These are phyloP conservation scores for Pugionium cornutum DNA, from an alignment of 345 rosid genomes.

Conservation along the genomic window DNA sequence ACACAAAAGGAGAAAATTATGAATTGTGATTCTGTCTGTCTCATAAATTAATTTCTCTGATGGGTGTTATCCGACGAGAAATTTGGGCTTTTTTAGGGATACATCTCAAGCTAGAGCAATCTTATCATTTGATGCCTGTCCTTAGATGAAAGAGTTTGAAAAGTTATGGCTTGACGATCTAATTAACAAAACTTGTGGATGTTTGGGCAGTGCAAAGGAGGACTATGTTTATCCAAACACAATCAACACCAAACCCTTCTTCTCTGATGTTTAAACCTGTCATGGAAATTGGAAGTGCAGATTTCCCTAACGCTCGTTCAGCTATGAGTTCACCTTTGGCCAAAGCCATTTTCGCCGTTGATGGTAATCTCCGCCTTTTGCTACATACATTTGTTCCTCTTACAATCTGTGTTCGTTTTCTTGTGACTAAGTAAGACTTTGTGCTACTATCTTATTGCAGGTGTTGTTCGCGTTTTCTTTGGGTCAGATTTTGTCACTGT, in stretches of 20 bases:
- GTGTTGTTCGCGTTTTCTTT: slow-evolving; percentile 77
- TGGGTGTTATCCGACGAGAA: too few relatives aligned
- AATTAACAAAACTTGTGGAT: not conserved
- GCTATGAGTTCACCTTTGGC: slow-evolving; percentile 81
- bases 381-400: not conserved
- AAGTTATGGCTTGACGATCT: slow-evolving; percentile 7
- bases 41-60: not conserved
- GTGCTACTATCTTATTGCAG: slow-evolving; percentile 43
- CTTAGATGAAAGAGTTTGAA: not conserved
- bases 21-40: not conserved
- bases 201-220: slow-evolving; percentile 74
- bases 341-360: slow-evolving; percentile 68
- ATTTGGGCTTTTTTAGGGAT: not conserved
- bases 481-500: slow-evolving; percentile 92
- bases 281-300: slow-evolving; percentile 90
- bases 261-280: slow-evolving; percentile 95
- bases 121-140: not conserved
- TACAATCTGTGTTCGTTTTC: not conserved
- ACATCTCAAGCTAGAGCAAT: not conserved
- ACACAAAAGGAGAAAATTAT: not conserved
- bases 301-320: slow-evolving; percentile 83
- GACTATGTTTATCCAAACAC: slow-evolving; percentile 89
- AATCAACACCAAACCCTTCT: slow-evolving; percentile 87
- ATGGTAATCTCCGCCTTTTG: slow-evolving; percentile 49
- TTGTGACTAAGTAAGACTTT: not conserved